Evolutionary conservation across 2,329 filamentous ascomycete species (phyloP).

Genomic region (Thielaviopsis cerberus): DNA sequence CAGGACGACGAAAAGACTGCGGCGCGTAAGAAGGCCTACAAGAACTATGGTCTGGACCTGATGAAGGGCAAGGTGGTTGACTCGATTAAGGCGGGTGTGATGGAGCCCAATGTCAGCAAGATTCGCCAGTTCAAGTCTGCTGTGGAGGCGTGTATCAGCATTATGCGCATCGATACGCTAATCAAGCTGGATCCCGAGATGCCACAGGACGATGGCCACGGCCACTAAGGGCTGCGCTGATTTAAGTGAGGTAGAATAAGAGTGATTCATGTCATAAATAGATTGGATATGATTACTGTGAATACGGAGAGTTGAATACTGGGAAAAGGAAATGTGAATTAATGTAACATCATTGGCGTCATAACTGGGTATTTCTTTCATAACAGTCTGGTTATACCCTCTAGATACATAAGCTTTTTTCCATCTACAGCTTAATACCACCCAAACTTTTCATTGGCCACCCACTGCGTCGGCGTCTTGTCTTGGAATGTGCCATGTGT

Average conservation of each 20-base stretch:
- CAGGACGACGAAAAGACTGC: conserved; percentile 76
- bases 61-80: conserved; percentile 79
- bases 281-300: neutral
- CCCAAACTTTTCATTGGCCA: conserved; percentile 58
- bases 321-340: neutral
- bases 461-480: conserved; percentile 39
- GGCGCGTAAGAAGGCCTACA: conserved; percentile 90
- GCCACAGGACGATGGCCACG: conserved; percentile 62
- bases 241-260: too few species aligned
- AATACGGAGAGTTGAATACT: too few species aligned
- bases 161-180: conserved; percentile 97
- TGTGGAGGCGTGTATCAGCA: conserved; percentile 93
- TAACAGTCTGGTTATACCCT: too few species aligned
- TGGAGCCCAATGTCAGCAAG: conserved; percentile 97
- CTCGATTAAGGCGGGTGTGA: conserved; percentile 79
- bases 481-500: conserved; percentile 33
- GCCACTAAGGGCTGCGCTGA: conserved; percentile 34
- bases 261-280: neutral
- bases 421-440: conserved; percentile 45
- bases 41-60: conserved; percentile 93
- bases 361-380: too few species aligned
- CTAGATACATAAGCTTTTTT: neutral
- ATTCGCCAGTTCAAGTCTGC: conserved; percentile 95
- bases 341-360: neutral
- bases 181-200: conserved; percentile 94